These are phyloP conservation scores for Phytophthora citricola DNA, from an alignment of 352 stramenopile genomes.

Conservation along the genomic window DNA sequence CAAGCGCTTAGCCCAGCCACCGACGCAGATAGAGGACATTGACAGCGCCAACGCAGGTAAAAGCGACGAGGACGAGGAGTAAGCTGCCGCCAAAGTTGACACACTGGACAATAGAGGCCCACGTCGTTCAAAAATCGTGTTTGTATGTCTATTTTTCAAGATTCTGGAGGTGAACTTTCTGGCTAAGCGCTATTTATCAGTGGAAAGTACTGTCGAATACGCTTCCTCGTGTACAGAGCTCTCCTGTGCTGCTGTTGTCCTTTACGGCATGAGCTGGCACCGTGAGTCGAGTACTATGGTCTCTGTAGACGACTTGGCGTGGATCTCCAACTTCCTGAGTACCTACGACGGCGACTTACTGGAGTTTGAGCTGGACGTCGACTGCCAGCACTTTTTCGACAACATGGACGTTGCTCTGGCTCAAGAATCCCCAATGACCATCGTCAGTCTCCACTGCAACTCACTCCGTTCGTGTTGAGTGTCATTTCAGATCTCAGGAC, in stretches of 20 bases:
- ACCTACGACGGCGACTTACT: conserved; percentile 37
- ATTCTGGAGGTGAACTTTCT: too few relatives aligned
- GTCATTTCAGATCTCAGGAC: conserved; percentile 16
- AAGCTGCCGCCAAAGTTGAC: neutral
- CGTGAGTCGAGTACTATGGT: neutral
- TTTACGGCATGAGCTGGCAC: conserved; percentile 13
- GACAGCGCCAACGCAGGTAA: conserved; percentile 14
- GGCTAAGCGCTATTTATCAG: too few relatives aligned
- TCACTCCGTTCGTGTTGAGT: conserved; percentile 23
- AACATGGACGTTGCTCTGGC: conserved; percentile 24
- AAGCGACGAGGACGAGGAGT: conserved; percentile 4
- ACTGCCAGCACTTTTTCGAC: conserved; percentile 42
- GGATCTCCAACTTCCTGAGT: conserved; percentile 36
- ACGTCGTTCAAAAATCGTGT: too few relatives aligned
- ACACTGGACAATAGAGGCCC: neutral
- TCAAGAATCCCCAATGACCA: conserved; percentile 3
- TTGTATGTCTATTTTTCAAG: too few relatives aligned
- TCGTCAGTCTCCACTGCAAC: conserved; percentile 5
- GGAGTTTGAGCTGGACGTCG: conserved; percentile 42
- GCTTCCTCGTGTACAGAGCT: too few relatives aligned
- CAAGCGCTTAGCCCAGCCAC: conserved; percentile 54
- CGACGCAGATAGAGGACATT: conserved; percentile 40
- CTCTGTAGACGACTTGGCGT: conserved; percentile 26
- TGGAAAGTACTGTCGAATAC: too few relatives aligned
- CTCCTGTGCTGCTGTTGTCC: too few relatives aligned